phyloP scores from a whole-genome alignment of 495 filamentous ascomycete species.

The Podospora fimiseda region DNA sequence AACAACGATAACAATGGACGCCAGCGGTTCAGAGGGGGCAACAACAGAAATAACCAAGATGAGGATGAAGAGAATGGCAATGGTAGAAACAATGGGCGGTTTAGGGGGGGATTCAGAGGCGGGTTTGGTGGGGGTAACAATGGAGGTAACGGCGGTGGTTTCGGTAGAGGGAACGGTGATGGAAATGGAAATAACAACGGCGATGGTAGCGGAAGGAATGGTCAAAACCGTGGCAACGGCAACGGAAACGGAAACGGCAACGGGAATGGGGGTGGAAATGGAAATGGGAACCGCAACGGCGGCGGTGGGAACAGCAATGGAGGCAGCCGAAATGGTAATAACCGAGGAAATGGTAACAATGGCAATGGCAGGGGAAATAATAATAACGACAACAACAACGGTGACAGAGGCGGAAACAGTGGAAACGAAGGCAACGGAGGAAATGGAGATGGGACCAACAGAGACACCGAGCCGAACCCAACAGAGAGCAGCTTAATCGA shows the following conservation, averaged over 20 bases:
- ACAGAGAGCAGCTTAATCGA: background rate
- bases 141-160: background rate
- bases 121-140: background rate
- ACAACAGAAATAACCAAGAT: constrained; percentile 2
- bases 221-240: constrained; percentile 6
- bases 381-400: background rate
- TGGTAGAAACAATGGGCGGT: background rate
- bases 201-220: constrained; percentile 10
- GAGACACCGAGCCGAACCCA: background rate
- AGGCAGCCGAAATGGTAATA: constrained; percentile 8
- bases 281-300: constrained; percentile 7
- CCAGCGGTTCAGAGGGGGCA: constrained; percentile 3
- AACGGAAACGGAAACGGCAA: constrained; percentile 13
- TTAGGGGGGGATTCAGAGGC: background rate
- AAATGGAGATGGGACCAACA: background rate
- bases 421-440: background rate
- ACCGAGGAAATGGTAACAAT: constrained; percentile 1
- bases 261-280: constrained; percentile 13
- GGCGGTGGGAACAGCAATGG: background rate
- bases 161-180: constrained; percentile 1
- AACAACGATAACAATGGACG: constrained; percentile 3
- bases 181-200: constrained; percentile 4
- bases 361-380: background rate
- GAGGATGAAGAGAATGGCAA: background rate
- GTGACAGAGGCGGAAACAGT: background rate